Base-by-base conservation (phyloP, 495 filamentous ascomycete genomes). In the Echria macrotheca region DNA sequence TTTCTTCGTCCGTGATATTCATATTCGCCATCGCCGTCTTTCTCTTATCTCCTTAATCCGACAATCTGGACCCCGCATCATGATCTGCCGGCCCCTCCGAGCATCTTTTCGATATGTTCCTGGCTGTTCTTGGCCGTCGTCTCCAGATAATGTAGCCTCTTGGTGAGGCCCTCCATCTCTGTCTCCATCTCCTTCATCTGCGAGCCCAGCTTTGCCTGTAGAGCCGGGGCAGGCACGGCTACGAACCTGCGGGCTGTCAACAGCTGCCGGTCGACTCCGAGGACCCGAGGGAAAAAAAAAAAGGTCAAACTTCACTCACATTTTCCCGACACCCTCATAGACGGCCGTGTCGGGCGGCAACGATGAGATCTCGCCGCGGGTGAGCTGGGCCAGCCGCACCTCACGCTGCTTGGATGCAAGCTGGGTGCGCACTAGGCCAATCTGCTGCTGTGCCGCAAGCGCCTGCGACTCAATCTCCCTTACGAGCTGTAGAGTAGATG, bases 291-390 rank as follows among this genome's bases (percentile, higher is more conserved):
- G 29, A 32, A 29, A 7, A 33, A 2, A 11, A 24, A 47, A 19
- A 67, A n/a, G n/a, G n/a, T n/a, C n/a, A n/a, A n/a, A n/a, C n/a
- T n/a, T n/a, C n/a, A n/a, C 85, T 63, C 65, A 96, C 93, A 98
- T 96, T 73, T 95, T 96, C 18, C 93, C 93, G 4, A 96, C 86
- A 2, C 91, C 91, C 65, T 96, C 91, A 56, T 96, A 98, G 8
- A 96, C 82, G 15, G 80, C 82, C 0, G 91, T 95, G 31, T 83
- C 78, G 29, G 77, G 70, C n/a, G 91, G 85, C 52, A 98, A 63
- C 7, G 82, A 73, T 23, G 80, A 77, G 41, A 96, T 72, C 68
- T 98, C 93, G 49, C 76, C 87, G 7, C 82, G 79, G 24, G 93
- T 96, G 49, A 97, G 74, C 68, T 96, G 87, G 22, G 93, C 77